Evolutionary conservation across 257 asterid species (phyloP).

Genomic region (Eucommia ulmoides): DNA sequence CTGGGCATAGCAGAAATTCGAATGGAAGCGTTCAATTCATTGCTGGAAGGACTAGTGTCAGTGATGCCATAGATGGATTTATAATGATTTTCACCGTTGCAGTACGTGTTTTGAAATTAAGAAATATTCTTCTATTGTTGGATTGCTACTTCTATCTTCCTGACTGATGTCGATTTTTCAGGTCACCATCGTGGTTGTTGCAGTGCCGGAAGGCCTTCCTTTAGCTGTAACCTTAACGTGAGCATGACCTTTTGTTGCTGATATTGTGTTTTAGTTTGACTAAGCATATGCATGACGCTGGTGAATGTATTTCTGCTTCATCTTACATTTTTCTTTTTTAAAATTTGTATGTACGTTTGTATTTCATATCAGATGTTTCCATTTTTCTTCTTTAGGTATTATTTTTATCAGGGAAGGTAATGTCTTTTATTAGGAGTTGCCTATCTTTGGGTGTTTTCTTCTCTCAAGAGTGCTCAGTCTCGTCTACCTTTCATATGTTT

Average conservation of each 20-base stretch:
- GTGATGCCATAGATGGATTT: conserved; percentile 68
- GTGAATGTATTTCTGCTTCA: no score
- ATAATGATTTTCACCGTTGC: conserved; percentile 84
- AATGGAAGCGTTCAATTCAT: conserved; percentile 41
- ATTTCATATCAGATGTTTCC: not conserved
- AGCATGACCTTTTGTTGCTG: conserved; percentile 16
- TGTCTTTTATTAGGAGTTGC: no score
- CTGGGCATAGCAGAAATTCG: conserved; percentile 60
- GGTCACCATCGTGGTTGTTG: conserved; percentile 97
- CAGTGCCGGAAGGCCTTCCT: conserved; percentile 98
- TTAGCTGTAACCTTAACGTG: conserved; percentile 96
- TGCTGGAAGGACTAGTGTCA: conserved; percentile 54
- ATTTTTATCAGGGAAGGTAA: no score
- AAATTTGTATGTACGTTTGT: no score
- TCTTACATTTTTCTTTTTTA: no score
- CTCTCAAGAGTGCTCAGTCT: no score
- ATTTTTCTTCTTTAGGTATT: not conserved
- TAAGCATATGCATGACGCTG: not conserved
- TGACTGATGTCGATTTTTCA: conserved; percentile 19
- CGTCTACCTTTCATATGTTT: no score
- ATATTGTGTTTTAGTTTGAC: not conserved
- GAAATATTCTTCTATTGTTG: conserved; percentile 1
- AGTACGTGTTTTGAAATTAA: conserved; percentile 34
- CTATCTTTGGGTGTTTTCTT: not conserved
- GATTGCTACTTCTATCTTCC: conserved; percentile 9